Base-by-base conservation (phyloP, 345 rosid genomes). In the Melaleuca alternifolia region DNA sequence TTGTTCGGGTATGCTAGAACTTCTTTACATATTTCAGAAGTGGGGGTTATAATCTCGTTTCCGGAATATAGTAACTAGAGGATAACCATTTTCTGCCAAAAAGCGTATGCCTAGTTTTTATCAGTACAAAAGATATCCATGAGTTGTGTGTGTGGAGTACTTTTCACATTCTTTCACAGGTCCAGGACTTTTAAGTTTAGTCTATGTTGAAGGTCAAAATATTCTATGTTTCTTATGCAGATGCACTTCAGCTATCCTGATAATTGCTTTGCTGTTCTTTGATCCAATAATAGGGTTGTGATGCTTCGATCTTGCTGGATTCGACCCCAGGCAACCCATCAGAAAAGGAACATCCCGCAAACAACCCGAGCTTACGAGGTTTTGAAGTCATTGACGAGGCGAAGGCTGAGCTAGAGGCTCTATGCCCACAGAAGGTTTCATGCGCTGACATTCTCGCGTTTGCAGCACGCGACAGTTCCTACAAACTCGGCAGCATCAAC, bases 231-330 rank as follows among this genome's bases (percentile, higher is more conserved):
- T 30, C 23, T 65, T 33, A 16, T 65, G 6, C 3, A 3, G 23
- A 33, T 33, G 77, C 44, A 65, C 23, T 30, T 65, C 77, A 65
- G 46, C 77, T 65, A 2, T 65, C 46, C 23, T 33, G 46, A 65
- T 33, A 33, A 65, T 65, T 33, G 0, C 1, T 65, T 18, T 4
- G 77, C 2, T 7, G 12, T 2, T 65, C 77, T 37, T 13, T 54
- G 50, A 53, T 83, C 71, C 77, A 65, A 65, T 33, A 65, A 54
- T 83, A 89, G 90, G 90, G 90, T 1, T 89, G 90, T 23, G 89
- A 89, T 76, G 90, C 57, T 33, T 89, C 90, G 0, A 79, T 89
- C 54, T 88, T 89, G 41, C 79, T 86, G 10, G 75, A 89, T 11
- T 89, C 88, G 28, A 56, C 82, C 8, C 82, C 86, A 28, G 85